These are phyloP conservation scores for Centella asiatica DNA, from an alignment of 129 eudicot genomes.

Conservation along the genomic window DNA sequence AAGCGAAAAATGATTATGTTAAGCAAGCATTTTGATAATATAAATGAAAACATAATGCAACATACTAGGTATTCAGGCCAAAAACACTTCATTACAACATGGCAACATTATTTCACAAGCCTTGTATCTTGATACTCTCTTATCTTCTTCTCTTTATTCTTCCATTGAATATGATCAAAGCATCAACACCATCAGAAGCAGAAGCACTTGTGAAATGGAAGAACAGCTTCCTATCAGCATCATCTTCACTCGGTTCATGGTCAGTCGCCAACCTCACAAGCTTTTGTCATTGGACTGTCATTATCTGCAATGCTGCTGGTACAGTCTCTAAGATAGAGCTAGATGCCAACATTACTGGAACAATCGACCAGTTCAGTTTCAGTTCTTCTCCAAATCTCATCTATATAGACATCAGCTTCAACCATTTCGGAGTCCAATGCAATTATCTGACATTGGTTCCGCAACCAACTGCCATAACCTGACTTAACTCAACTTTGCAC, in stretches of 20 bases:
- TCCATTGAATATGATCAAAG: conserved; percentile 23
- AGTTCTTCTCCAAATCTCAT: conserved; percentile 40
- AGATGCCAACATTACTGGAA: conserved; percentile 34
- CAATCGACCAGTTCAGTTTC: conserved; percentile 37
- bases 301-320: conserved; percentile 38
- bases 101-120: conserved; percentile 14
- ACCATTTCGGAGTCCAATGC: conserved; percentile 33
- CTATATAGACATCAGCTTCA: conserved; percentile 29
- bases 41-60: too few species aligned
- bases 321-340: conserved; percentile 34
- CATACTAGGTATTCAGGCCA: too few species aligned
- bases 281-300: conserved; percentile 71
- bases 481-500: conserved; percentile 28
- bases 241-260: conserved; percentile 57
- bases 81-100: too few species aligned
- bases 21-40: too few species aligned
- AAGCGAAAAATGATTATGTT: too few species aligned
- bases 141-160: conserved; percentile 23
- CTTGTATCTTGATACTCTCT: conserved; percentile 14
- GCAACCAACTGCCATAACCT: too few species aligned
- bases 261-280: conserved; percentile 31
- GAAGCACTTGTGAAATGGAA: conserved; percentile 71
- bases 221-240: conserved; percentile 37
- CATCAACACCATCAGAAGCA: conserved; percentile 59
- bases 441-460: too few species aligned